Base-by-base conservation (phyloP, 2,329 filamentous ascomycete genomes). In the Chalaropsis thielavioides region DNA sequence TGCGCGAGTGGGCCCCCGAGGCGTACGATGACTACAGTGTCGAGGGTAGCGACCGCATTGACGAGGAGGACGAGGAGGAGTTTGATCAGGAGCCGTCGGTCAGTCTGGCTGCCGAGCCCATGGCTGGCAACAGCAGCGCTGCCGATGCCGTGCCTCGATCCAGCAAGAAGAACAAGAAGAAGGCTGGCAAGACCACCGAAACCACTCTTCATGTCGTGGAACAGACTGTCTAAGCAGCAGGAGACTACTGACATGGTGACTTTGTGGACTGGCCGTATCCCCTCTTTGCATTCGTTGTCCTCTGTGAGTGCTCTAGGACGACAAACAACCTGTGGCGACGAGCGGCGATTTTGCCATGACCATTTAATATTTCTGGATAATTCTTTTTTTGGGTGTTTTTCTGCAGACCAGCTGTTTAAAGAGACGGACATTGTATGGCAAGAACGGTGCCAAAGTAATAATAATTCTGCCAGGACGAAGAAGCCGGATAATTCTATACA, bases 311-410 rank as follows among this genome's bases (percentile, higher is more conserved):
- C 19, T n/a, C n/a, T n/a, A n/a, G 43, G 17, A 46, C 22, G n/a
- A 6, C 10, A 15, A 19, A 22, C 49, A 31, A 27, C 24, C 35
- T 35, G 41, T 19, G 40, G 17, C 8, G 3, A 40, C 31, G 31
- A 31, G 3, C 22, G 22, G 59, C 40, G 43, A 61, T 61, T 40
- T 61, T 41, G 40, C 40, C 7, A 61, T 38, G n/a, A 19, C 59
- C 22, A 44, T 61, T 61, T 24, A 61, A 61, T 61, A 61, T 61
- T 44, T 61, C 43, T 41, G 38, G 59, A 44, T 44, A 44, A 61
- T 59, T 79, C 81, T 71, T 83, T 83, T 83, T 89, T 86, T 0
- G 82, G 79, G 69, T 92, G 84, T 83, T 88, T 95, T 73, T 86
- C 85, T 58, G 94, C 83, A 66, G 51, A 17, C 27, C 2, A 56